These are phyloP conservation scores for Anthoceros angustus DNA, from an alignment of 225 moss, liverwort and hornwort genomes.

Conservation along the genomic window DNA sequence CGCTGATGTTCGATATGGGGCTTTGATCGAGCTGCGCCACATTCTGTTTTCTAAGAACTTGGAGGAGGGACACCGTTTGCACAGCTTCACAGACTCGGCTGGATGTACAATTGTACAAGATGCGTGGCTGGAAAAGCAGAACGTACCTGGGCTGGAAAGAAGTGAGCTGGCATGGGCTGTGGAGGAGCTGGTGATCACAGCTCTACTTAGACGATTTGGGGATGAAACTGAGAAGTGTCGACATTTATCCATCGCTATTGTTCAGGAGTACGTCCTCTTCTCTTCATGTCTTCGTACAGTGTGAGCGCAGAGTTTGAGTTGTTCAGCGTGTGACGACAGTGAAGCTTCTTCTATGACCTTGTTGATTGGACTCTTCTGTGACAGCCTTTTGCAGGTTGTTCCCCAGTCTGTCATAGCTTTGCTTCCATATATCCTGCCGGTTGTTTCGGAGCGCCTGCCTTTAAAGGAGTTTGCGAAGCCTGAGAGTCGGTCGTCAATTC, in stretches of 20 bases:
- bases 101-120: not conserved
- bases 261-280: conserved; percentile 20
- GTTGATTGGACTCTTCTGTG: not conserved
- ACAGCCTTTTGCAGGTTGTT: conserved; percentile 49
- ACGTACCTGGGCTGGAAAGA: not conserved
- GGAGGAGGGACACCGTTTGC: not conserved
- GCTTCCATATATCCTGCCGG: conserved; percentile 71
- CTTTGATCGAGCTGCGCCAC: not conserved
- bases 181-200: conserved; percentile 58
- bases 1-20: not conserved
- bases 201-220: conserved; percentile 53
- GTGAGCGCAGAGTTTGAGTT: not conserved
- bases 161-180: conserved; percentile 44
- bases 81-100: not conserved
- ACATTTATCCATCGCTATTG: conserved; percentile 32
- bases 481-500: conserved; percentile 25
- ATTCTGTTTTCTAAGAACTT: not conserved
- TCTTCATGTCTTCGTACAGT: not conserved
- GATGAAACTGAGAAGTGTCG: conserved; percentile 76
- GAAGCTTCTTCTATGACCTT: not conserved
- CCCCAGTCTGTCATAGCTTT: conserved; percentile 58
- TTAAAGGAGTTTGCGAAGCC: conserved; percentile 50
- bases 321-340: not conserved
- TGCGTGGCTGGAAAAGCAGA: not conserved
- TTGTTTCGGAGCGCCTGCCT: conserved; percentile 60